Percentiles rank a stretch among this genome's conserved stretches.
Conservation (phyloP, 306 rosid species). For the Datisca glomerata region DNA sequence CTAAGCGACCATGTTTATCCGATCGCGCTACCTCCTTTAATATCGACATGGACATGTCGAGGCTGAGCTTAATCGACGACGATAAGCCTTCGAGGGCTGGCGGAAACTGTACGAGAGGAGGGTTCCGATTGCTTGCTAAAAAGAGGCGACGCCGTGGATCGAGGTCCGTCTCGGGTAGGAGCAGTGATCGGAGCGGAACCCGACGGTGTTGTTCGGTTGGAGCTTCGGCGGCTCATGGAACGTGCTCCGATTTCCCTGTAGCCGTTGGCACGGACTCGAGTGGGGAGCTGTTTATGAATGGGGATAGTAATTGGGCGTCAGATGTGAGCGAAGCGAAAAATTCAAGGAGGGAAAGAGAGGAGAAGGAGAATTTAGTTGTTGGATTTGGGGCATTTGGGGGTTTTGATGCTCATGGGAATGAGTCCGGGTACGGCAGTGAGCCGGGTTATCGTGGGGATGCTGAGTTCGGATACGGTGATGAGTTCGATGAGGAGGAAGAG, state of each 20-base stretch:
- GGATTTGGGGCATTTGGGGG: conserved; percentile 62
- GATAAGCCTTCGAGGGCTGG: conserved; percentile 20
- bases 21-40: conserved; percentile 71
- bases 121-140: conserved; percentile 45
- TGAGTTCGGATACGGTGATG: conserved; percentile 93
- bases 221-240: conserved; percentile 83
- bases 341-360: conserved; percentile 66
- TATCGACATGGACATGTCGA: conserved; percentile 51
- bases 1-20: conserved; percentile 88
- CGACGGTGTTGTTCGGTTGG: conserved; percentile 87
- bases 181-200: conserved; percentile 92
- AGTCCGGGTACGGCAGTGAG: conserved; percentile 95
- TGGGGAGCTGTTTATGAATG: conserved; percentile 83
- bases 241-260: conserved; percentile 90
- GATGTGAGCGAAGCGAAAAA: conserved; percentile 88
- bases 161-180: conserved; percentile 91
- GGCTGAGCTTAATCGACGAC: conserved; percentile 60
- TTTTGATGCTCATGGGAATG: conserved; percentile 60
- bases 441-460: conserved; percentile 99
- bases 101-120: conserved; percentile 16
- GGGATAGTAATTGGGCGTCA: conserved; percentile 83
- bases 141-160: conserved; percentile 87
- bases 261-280: conserved; percentile 92
- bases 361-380: conserved; percentile 53
- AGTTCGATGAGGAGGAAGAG: conserved; percentile 91